phyloP scores from a whole-genome alignment of 495 filamentous ascomycete genomes.

The Hypoxylon fragiforme region DNA sequence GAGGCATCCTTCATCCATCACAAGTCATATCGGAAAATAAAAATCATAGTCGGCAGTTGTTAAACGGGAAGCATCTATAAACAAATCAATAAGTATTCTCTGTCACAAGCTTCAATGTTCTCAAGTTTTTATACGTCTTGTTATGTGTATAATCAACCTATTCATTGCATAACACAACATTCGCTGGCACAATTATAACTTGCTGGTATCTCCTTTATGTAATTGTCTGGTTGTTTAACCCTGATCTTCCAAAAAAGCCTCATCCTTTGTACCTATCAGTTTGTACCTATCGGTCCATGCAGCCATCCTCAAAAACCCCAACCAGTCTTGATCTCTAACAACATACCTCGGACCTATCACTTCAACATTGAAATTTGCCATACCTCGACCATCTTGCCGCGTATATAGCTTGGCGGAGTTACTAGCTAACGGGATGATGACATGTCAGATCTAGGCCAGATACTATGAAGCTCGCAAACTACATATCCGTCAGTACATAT shows the following conservation, averaged over 20 bases:
- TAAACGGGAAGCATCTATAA: background rate
- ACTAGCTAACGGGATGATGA: constrained; percentile 35
- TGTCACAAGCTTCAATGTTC: constrained; percentile 3
- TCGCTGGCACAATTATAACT: constrained; percentile 6
- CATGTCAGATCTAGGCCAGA: constrained; percentile 32
- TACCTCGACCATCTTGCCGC: constrained; percentile 3
- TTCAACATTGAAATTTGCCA: background rate
- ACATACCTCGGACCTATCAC: background rate
- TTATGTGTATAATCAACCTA: too few relatives aligned
- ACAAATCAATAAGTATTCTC: constrained; percentile 16
- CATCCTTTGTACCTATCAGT: background rate
- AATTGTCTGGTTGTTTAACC: constrained; percentile 3
- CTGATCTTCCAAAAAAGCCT: constrained; percentile 9
- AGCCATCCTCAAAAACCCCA: background rate
- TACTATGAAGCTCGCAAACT: constrained; percentile 26
- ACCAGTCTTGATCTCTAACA: background rate
- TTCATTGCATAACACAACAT: constrained; percentile 19
- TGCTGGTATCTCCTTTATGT: background rate
- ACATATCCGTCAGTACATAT: constrained; percentile 20
- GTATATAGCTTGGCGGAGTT: constrained; percentile 25
- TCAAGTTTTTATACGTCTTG: too few relatives aligned
- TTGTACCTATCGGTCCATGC: background rate
- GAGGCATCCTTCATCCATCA: constrained; percentile 12
- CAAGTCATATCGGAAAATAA: constrained; percentile 2
- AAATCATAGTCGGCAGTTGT: constrained; percentile 22